These are phyloP conservation scores for Plectranthus barbatus DNA, from an alignment of 257 asterid species.

Conservation along the genomic window DNA sequence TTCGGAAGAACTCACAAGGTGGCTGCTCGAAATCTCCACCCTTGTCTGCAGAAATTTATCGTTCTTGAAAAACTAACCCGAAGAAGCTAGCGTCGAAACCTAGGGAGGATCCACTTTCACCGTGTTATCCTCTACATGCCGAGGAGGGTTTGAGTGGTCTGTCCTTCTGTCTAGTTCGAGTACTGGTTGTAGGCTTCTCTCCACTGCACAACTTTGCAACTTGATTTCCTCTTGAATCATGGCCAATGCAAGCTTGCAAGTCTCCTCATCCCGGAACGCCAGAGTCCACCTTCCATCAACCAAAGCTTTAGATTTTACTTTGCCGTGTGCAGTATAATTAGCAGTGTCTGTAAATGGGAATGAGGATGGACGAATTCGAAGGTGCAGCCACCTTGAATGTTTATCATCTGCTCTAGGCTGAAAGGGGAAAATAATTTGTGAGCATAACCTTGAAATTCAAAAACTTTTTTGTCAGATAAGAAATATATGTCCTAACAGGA, in stretches of 20 bases:
- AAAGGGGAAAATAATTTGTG: conserved; percentile 11
- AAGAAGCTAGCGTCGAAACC: conserved; percentile 12
- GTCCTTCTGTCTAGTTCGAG: conserved; percentile 37
- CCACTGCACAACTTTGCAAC: conserved; percentile 47
- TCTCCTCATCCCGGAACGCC: conserved; percentile 77
- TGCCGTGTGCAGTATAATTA: conserved; percentile 34
- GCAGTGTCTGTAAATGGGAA: conserved; percentile 47
- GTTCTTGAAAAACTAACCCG: neutral
- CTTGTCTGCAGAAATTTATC: conserved; percentile 18
- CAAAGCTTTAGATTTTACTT: conserved; percentile 56
- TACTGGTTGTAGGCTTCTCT: conserved; percentile 53
- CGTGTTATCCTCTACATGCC: conserved; percentile 9
- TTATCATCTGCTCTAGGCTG: conserved; percentile 88
- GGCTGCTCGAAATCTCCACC: conserved; percentile 30
- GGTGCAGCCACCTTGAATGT: conserved; percentile 89
- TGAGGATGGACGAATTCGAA: conserved; percentile 78
- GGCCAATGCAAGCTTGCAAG: conserved; percentile 52
- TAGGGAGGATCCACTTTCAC: conserved; percentile 23
- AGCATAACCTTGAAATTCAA: no score
- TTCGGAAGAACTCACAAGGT: neutral
- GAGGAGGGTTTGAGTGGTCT: conserved; percentile 10
- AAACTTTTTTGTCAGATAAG: no score
- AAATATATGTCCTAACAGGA: neutral
- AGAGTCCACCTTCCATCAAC: conserved; percentile 97
- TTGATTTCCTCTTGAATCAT: conserved; percentile 68